Evolutionary conservation across 495 filamentous ascomycete genomes (phyloP).

Genomic region (Talaromyces proteolyticus): DNA sequence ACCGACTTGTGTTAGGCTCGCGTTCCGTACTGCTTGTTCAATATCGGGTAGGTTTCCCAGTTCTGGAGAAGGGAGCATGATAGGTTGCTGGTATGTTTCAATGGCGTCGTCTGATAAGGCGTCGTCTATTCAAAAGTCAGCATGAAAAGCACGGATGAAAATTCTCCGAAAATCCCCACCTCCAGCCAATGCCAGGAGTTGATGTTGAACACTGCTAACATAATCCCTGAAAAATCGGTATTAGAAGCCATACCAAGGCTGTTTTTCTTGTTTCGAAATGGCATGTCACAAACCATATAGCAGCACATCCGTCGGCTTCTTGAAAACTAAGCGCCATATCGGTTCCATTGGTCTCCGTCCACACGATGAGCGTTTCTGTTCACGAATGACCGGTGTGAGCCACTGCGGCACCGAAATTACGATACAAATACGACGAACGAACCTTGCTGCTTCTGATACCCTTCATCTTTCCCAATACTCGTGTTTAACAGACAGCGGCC

Average conservation of each 20-base stretch:
- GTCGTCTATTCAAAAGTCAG: constrained; percentile 55
- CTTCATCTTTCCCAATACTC: constrained; percentile 88
- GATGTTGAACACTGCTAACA: constrained; percentile 75
- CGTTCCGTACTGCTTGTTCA: constrained; percentile 70
- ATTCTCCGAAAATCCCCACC: constrained; percentile 24
- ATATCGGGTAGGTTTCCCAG: constrained; percentile 77
- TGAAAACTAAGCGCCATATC: constrained; percentile 99
- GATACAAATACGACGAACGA: constrained; percentile 13
- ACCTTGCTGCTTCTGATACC: constrained; percentile 99
- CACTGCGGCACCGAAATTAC: constrained; percentile 5
- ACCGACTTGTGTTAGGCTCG: constrained; percentile 65
- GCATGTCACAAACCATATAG: constrained; percentile 76
- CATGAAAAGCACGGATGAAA: neutral
- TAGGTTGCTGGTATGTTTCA: constrained; percentile 55
- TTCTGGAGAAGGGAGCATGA: constrained; percentile 71
- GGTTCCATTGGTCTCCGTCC: constrained; percentile 81
- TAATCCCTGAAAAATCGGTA: constrained; percentile 66
- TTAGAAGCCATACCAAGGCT: no score
- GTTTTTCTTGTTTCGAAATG: no score
- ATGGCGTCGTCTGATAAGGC: constrained; percentile 82
- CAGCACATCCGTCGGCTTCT: constrained; percentile 88
- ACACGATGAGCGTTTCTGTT: constrained; percentile 92
- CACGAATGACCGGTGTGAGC: constrained; percentile 12
- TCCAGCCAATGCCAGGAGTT: constrained; percentile 47
- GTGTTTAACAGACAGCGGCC: constrained; percentile 78